phyloP scores from a whole-genome alignment of 768 basidiomycete species.

The Omphalotus guepiniiformis region DNA sequence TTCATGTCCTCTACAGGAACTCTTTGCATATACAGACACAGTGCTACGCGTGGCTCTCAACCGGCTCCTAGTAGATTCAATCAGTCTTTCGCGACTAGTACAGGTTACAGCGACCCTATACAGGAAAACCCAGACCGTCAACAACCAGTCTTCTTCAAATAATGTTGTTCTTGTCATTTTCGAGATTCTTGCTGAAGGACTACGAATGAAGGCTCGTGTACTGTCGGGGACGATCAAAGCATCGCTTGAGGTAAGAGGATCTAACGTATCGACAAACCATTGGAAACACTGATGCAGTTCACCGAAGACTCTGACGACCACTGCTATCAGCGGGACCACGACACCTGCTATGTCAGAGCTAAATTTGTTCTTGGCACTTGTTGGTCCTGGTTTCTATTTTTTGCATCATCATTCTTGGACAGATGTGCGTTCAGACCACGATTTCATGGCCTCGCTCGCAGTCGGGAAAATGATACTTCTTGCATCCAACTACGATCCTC shows the following conservation, averaged over 20 bases:
- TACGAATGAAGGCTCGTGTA: conserved; percentile 50
- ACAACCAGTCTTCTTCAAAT: conserved; percentile 21
- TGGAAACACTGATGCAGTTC: not conserved
- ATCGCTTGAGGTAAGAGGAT: conserved; percentile 48
- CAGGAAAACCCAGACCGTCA: conserved; percentile 30
- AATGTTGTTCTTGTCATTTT: conserved; percentile 39
- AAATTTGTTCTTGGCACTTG: conserved; percentile 34
- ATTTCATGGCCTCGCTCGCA: conserved; percentile 48
- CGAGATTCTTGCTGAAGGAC: conserved; percentile 49
- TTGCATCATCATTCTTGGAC: conserved; percentile 46
- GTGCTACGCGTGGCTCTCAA: conserved; percentile 51
- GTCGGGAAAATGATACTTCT: conserved; percentile 51
- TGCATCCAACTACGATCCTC: conserved; percentile 40
- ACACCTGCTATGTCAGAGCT: conserved; percentile 28
- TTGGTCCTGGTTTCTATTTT: conserved; percentile 50
- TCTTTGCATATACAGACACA: conserved; percentile 55
- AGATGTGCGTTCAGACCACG: conserved; percentile 42
- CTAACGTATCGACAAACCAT: not conserved
- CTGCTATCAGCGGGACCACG: conserved; percentile 23
- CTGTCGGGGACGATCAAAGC: conserved; percentile 43
- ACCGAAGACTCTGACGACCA: conserved; percentile 27
- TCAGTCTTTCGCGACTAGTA: conserved; percentile 43
- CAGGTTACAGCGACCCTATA: conserved; percentile 41
- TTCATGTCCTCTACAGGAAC: conserved; percentile 37
- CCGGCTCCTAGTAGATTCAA: conserved; percentile 42